These are phyloP conservation scores for Kuraishia cidri DNA, from an alignment of 805 yeast genomes.

Conservation along the genomic window DNA sequence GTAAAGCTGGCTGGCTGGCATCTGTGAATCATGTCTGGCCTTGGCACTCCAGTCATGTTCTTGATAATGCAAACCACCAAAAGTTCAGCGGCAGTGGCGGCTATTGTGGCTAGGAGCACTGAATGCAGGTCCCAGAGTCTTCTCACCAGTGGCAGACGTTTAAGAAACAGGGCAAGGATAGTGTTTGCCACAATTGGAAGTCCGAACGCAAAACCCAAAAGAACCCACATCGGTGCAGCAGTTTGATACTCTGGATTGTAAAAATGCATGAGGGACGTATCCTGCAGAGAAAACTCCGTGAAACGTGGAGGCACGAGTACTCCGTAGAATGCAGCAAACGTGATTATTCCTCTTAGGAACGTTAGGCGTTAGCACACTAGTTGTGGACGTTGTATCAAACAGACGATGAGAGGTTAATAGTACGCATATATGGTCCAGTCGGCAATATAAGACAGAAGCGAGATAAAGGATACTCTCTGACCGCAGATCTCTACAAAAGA, in stretches of 20 bases:
- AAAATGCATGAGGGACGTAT: slow-evolving; percentile 20
- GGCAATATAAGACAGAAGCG: slow-evolving; percentile 17
- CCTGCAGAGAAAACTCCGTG: slow-evolving; percentile 29
- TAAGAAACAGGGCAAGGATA: slow-evolving; percentile 9
- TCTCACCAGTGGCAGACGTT: slow-evolving; percentile 11
- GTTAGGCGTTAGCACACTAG: too few species aligned
- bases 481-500: slow-evolving; percentile 14
- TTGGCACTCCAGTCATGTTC: slow-evolving; percentile 35
- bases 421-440: slow-evolving; percentile 21
- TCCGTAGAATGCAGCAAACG: slow-evolving; percentile 21
- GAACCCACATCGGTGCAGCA: slow-evolving; percentile 19
- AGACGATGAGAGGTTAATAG: too few species aligned
- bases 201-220: slow-evolving; percentile 19
- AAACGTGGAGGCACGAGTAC: slow-evolving; percentile 22
- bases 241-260: slow-evolving; percentile 24
- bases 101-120: slow-evolving; percentile 24
- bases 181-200: slow-evolving; percentile 23
- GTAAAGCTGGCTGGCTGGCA: slow-evolving; percentile 30
- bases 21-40: slow-evolving; percentile 45
- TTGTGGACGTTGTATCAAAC: too few species aligned
- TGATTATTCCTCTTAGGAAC: slow-evolving; percentile 12
- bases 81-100: slow-evolving; percentile 26
- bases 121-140: slow-evolving; percentile 32
- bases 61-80: slow-evolving; percentile 33
- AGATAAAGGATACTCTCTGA: slow-evolving; percentile 15